A percentile compares a stretch with the other conserved stretches of the same genome.
These are phyloP conservation scores for Aaosphaeria pasadenensis DNA, from an alignment of 2,329 filamentous ascomycete species.

Conservation along the genomic window DNA sequence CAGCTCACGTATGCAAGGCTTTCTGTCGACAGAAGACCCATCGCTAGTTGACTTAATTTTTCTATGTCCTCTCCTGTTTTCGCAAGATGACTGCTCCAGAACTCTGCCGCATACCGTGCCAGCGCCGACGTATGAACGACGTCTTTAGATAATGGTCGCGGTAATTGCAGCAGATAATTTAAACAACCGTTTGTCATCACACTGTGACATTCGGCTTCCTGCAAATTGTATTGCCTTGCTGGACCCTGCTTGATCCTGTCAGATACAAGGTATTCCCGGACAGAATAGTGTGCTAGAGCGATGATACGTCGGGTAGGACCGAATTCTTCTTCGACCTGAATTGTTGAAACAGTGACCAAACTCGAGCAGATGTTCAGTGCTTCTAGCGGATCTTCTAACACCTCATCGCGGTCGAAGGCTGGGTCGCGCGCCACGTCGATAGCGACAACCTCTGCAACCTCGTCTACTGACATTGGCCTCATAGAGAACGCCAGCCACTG, in stretches of 20 bases:
- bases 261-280: constrained; percentile 34
- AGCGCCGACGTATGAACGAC: constrained; percentile 9
- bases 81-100: constrained; percentile 21
- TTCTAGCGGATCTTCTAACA: constrained; percentile 33
- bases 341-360: constrained; percentile 21
- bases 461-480: constrained; percentile 15
- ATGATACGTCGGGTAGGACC: constrained; percentile 3
- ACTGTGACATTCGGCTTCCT: constrained; percentile 14
- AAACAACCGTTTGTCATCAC: constrained; percentile 20
- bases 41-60: constrained; percentile 4
- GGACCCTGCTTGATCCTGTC: constrained; percentile 17
- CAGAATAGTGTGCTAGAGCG: constrained; percentile 32
- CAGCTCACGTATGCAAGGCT: constrained; percentile 16
- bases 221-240: constrained; percentile 20
- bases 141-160: constrained; percentile 6
- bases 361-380: constrained; percentile 28
- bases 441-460: constrained; percentile 23
- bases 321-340: not conserved
- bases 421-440: constrained; percentile 20
- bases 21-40: constrained; percentile 10
- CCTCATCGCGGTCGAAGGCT: constrained; percentile 31
- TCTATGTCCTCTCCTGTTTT: constrained; percentile 9
- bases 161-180: constrained; percentile 23
- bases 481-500: constrained; percentile 22
- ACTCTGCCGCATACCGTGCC: constrained; percentile 24